A percentile compares a stretch with the other conserved stretches of the same genome.
Conservation (phyloP, 2,329 filamentous ascomycete species). For the Diaporthe amygdali region DNA sequence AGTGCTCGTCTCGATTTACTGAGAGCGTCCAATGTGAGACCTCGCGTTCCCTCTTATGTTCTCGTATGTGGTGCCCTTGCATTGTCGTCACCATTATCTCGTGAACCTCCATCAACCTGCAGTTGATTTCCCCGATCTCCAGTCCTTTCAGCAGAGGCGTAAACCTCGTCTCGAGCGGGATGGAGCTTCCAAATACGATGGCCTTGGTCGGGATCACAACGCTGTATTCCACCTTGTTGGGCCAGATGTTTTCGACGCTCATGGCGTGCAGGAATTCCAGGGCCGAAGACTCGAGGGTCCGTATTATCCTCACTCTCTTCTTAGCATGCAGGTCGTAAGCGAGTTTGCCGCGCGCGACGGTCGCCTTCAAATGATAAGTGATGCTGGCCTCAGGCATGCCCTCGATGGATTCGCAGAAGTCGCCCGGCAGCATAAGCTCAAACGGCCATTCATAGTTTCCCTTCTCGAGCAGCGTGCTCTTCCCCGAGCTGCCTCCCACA, state of each 20-base stretch:
- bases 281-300: conserved; percentile 77
- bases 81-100: conserved; percentile 63
- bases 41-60: conserved; percentile 68
- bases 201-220: conserved; percentile 94
- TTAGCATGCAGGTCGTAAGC: conserved; percentile 83
- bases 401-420: conserved; percentile 85
- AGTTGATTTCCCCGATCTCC: conserved; percentile 80
- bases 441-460: conserved; percentile 89
- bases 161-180: conserved; percentile 84
- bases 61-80: conserved; percentile 52
- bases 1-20: conserved; percentile 64
- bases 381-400: conserved; percentile 86
- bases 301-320: conserved; percentile 79
- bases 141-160: conserved; percentile 89
- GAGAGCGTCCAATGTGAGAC: conserved; percentile 65
- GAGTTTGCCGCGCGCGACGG: conserved; percentile 84
- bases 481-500: conserved; percentile 59
- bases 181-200: conserved; percentile 87
- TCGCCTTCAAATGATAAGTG: conserved; percentile 89
- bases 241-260: conserved; percentile 97
- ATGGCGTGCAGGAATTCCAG: conserved; percentile 85
- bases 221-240: conserved; percentile 96
- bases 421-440: conserved; percentile 73
- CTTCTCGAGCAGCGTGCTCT: conserved; percentile 65
- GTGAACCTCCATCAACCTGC: conserved; percentile 80